Evolutionary conservation across 1,284 basidiomycete genomes (phyloP), one percentile per base, ranked within the genome.

Genomic region (Ceratobasidium sp.): DNA sequence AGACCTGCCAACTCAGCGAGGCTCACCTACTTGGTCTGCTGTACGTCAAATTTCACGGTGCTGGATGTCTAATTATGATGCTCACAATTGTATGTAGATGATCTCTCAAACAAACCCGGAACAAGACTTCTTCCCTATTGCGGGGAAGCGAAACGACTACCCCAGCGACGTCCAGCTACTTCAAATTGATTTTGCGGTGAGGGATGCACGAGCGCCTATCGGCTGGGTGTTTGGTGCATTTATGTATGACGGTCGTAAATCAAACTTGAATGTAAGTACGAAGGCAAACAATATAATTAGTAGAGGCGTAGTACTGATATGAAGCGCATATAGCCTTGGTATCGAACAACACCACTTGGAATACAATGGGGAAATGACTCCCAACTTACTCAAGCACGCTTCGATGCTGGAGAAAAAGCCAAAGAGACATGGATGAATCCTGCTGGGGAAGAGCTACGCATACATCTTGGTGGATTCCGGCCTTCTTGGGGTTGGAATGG

Each of bases 401-500:
- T 75, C 7, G 56, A 79, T n/a, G 1, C 1, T 1, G 78, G 78
- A 4, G 58, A 75, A 53, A 76, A 66, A 40, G 61, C 71, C 20
- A 66, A 64, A 26, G 64, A 79, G 63, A 67, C 51, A 2, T 79
- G 78, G 78, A 79, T 79, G 26, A 79, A 75, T 33, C 78, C 78
- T 0, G 53, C 26, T 39, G 78, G 70, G 2, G 78, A 79, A 28
- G 55, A 79, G 1, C 49, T 79, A 9, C 64, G 78, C 6, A 0
- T 1, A 9, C 18, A 40, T 2, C 53, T 79, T 1, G 71, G 71
- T 0, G 78, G 78, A 12, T 61, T 26, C 40, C 44, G 78, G 7
- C 78, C 78, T 60, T 79, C 78, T 23, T 79, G 78, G 78, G 78
- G 78, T 2, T 79, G 73, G 60, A 76, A 79, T 39, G 78, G 78